Conservation (phyloP, 176 grass and related monocot genomes). For the Carex scoparia region DNA sequence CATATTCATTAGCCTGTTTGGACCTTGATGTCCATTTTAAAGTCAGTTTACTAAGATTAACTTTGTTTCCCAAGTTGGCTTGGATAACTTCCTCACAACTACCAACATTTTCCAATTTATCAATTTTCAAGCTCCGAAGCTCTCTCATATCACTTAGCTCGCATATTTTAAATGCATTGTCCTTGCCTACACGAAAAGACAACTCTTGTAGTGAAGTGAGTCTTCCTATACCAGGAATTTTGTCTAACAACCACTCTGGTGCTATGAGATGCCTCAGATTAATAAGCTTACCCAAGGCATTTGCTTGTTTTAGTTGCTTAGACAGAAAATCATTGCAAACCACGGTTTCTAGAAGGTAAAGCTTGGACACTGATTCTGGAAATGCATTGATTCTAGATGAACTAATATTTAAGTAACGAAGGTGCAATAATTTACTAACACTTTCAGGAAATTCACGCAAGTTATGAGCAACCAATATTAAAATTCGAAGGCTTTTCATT, state of each 20-base stretch:
- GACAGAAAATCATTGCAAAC: background rate
- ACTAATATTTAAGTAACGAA: background rate
- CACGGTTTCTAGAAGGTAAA: background rate
- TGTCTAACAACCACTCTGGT: background rate
- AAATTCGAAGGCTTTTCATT: background rate
- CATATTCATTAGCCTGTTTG: background rate
- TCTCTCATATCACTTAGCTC: constrained; percentile 26
- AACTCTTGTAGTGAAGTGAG: constrained; percentile 20
- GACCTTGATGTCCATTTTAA: background rate
- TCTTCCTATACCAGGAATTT: background rate
- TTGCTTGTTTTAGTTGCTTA: background rate
- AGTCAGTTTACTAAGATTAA: background rate
- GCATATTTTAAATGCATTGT: constrained; percentile 2
- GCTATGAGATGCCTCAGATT: constrained; percentile 1
- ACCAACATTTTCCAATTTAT: background rate
- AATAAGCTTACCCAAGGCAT: too few relatives aligned
- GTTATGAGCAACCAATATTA: background rate
- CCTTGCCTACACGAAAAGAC: background rate
- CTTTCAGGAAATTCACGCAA: background rate
- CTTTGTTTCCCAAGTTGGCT: constrained; percentile 18
- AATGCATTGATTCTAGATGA: background rate
- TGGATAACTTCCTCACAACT: constrained; percentile 12
- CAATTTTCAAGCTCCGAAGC: constrained; percentile 1
- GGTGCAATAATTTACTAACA: constrained; percentile 6
- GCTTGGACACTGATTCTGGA: background rate